Percentiles rank a stretch among this genome's conserved stretches.
These are phyloP conservation scores for Peltaster fructicola DNA, from an alignment of 2,329 filamentous ascomycete species.

Conservation along the genomic window DNA sequence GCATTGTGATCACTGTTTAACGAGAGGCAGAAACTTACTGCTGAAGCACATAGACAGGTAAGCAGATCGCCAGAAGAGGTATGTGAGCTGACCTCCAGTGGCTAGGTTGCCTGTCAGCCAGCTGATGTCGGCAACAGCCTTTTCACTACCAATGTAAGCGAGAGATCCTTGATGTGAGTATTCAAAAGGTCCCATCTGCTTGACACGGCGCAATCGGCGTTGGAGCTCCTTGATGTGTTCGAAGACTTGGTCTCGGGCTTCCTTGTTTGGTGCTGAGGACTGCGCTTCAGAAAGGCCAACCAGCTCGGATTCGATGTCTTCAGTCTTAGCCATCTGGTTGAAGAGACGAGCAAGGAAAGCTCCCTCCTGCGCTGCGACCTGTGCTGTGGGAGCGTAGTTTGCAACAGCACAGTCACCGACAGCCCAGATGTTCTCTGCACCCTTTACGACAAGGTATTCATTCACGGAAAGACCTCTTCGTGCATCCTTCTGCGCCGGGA, in stretches of 20 bases:
- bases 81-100: conserved; percentile 73
- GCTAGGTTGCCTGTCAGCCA: conserved; percentile 97
- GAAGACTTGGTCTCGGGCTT: conserved; percentile 37
- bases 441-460: conserved; percentile 96
- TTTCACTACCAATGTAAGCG: conserved; percentile 96
- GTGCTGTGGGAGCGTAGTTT: conserved; percentile 92
- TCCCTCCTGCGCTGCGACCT: conserved; percentile 91
- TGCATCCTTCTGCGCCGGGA: conserved; percentile 88
- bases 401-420: conserved; percentile 94
- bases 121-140: conserved; percentile 89
- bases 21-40: conserved; percentile 47
- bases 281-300: conserved; percentile 43
- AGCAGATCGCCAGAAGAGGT: conserved; percentile 94
- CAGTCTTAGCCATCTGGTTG: conserved; percentile 97
- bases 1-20: conserved; percentile 3
- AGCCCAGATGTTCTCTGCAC: conserved; percentile 92
- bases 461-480: conserved; percentile 90
- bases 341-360: conserved; percentile 87
- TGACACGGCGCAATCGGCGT: conserved; percentile 71
- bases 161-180: conserved; percentile 95
- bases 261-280: conserved; percentile 49
- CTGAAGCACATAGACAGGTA: conserved; percentile 99
- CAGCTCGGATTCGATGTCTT: conserved; percentile 62
- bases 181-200: conserved; percentile 93
- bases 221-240: conserved; percentile 73